Base-by-base conservation (phyloP, 169 alveolate genomes). In the Cryptosporidium parvum region DNA sequence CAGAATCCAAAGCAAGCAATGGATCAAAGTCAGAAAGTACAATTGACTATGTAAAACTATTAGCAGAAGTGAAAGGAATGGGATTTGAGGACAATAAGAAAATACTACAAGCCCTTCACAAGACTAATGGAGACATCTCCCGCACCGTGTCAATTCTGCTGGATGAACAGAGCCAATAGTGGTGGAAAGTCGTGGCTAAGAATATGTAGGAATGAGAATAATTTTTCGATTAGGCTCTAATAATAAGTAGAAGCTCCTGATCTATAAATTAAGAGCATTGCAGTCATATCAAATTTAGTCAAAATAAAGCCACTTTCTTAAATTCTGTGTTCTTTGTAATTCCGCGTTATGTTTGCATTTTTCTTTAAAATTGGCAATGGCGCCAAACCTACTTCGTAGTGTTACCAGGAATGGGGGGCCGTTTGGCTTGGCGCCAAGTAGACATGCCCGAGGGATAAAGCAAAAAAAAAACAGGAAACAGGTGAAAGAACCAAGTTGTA, bases 401-500 rank as follows among this genome's bases (percentile, higher is more conserved):
- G 35, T 0, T 56, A 0, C 67, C 67, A 21, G 67, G 62, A 8
- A 8, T 45, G 58, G 18, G 68, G 67, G 69, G 69, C 48, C 12
- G 3, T 1, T 23, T 8, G 5, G 23, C 9, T 70, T 45, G 69
- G 85, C 85, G 85, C 85, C 85, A 70, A 73, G 86, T 73, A 73
- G 86, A 73, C 86, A 73, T 73, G 70, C 86, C 86, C 86, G 86
- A 73, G 86, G 53, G 86, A 73, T 73, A 73, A 52, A 73, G 33
- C 68, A 44, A 21, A 37, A 29, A 29, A 26, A 48, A 45, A 44
- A 37, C 29, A 8, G 14, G 53, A 21, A 56, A 73, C 29, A 29
- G 69, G 65, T 42, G 26, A 21, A 45, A 69, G 44, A 45, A 39
- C 62, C 33, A 45, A 69, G 72, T 65, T 65, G 6, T 29, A 65